These are phyloP conservation scores for Marasmius tenuissimus DNA, from an alignment of 1,284 basidiomycete species.

Conservation along the genomic window DNA sequence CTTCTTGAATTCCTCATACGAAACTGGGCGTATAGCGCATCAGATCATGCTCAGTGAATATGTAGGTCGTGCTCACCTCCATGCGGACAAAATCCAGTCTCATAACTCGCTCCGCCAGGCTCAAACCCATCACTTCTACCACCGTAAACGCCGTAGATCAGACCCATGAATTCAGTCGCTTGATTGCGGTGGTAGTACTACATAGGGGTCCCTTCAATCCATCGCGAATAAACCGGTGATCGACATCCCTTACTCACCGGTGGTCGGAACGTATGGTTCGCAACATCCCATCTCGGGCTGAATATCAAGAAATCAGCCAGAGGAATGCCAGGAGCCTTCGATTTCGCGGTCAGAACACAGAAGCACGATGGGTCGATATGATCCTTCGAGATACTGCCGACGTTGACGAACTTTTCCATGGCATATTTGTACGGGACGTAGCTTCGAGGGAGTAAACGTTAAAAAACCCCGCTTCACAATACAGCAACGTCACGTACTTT, in stretches of 20 bases:
- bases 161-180: constrained; percentile 61
- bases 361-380: constrained; percentile 67
- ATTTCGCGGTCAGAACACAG: constrained; percentile 64
- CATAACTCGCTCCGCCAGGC: constrained; percentile 60
- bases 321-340: constrained; percentile 55
- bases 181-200: constrained; percentile 69
- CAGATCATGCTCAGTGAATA: not conserved
- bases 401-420: constrained; percentile 62
- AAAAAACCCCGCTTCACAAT: not conserved
- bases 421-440: constrained; percentile 76
- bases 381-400: constrained; percentile 67
- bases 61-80: constrained; percentile 38
- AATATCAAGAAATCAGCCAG: constrained; percentile 66
- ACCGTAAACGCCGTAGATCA: constrained; percentile 58
- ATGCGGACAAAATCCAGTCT: constrained; percentile 62
- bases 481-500: constrained; percentile 42
- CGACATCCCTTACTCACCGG: constrained; percentile 29
- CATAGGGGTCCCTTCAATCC: not conserved
- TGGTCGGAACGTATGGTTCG: constrained; percentile 46
- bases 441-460: constrained; percentile 30
- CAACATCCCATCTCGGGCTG: constrained; percentile 64
- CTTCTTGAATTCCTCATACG: constrained; percentile 55
- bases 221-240: not conserved
- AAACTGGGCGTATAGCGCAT: constrained; percentile 33
- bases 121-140: constrained; percentile 61